Base-by-base conservation (phyloP, 1,284 basidiomycete genomes). In the Ustilago nuda region DNA sequence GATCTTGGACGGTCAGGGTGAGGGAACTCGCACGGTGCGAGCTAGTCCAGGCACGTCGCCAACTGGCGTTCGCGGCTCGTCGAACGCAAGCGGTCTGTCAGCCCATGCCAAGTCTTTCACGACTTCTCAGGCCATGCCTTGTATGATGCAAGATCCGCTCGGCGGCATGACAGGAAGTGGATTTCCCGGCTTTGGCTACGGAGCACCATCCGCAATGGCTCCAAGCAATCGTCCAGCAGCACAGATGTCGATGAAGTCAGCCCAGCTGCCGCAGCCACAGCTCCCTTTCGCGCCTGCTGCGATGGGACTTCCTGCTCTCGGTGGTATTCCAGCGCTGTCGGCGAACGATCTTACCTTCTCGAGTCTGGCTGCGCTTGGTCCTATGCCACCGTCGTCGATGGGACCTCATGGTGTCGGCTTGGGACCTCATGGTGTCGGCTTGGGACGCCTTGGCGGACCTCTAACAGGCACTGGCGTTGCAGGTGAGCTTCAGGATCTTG, bases 401-500 rank as follows among this genome's bases (percentile, higher is more conserved):
- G 72, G 67, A 36, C 56, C 64, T 8, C 56, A 59, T 4, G 54
- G 61, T 12, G 53, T 55, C 7, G 68, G 61, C 19, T 12, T 59
- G 57, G 64, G 64, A 36, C 39, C 64, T 8, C 56, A 59, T 4
- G 54, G 61, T 12, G 53, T 55, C 7, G 68, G 61, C 19, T 12
- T 59, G 57, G 64, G 64, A 36, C 39, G 35, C 46, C 55, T 39
- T 11, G 62, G 62, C 30, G 51, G 45, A 46, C 33, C 62, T 7
- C 46, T 61, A 23, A 58, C 43, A 27, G 51, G 66, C 33, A 48
- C 60, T 46, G 63, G 70, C 39, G 53, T 60, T 11, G 33, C 63
- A 15, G 58, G 61, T 19, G 70, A 58, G n/a, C 63, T 79, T 66
- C 73, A 69, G 54, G 93, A 95, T 27, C 90, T 97, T 13, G 95